Evolutionary conservation across 1,284 basidiomycete species (phyloP), one percentile per base, ranked within the genome.

Genomic region (Hymenochaete sp.): DNA sequence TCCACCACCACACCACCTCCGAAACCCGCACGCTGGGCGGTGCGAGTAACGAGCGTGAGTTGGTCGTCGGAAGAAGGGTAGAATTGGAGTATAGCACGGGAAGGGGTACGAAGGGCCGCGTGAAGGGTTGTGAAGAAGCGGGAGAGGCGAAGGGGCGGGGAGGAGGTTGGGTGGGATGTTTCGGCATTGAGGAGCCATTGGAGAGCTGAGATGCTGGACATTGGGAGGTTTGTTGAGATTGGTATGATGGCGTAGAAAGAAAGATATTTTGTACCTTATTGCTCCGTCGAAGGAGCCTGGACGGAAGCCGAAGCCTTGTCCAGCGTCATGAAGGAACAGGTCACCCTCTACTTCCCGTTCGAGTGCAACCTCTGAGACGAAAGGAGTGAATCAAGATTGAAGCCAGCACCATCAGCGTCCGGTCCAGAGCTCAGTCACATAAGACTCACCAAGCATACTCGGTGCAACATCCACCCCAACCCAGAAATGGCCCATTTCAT

Each of bases 131-230:
- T 93, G 71, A 99, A 99, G 71, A 99, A 99, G 28, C 88, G 80
- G 21, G 77, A 78, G 26, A 98, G 75, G 35, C 96, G 87, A 57
- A 92, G 86, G 0, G 93, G 87, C 0, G 96, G 96, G 2, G 93
- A 95, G 47, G 85, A 87, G 16, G 84, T 86, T 27, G 92, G 88
- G 52, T 90, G 81, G 2, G 88, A 83, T 22, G 91, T 86, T 63
- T 98, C 96, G 31, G 96, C 95, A 62, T 98, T 99, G 51, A 98
- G 77, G 0, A 99, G 75, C 96, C 96, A 99, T 67, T 99, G 96
- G 2, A 99, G 73, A 19, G 98, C 96, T 16, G 96, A 98, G 59
- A 99, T 90, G 59, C 93, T 96, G 56, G 11, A 42, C 5, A 8
- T 35, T n/a, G 13, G 13, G 28, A 27, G 35, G 32, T 7, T 33